Base-by-base conservation (phyloP, 208 protist species). In the Plasmodiophora brassicae region DNA sequence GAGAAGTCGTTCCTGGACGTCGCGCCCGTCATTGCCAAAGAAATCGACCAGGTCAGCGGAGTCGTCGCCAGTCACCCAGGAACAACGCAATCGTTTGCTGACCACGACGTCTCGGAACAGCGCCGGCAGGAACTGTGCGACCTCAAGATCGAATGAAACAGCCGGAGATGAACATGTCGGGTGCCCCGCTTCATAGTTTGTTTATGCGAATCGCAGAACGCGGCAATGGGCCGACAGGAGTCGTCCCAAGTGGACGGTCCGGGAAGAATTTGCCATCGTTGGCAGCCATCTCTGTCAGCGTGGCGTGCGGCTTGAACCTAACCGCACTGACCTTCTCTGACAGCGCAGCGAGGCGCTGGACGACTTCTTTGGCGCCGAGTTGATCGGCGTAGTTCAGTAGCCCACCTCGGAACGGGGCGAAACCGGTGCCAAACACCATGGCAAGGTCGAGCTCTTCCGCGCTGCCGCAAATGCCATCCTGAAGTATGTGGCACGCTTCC, bases 371-470 rank as follows among this genome's bases (percentile, higher is more conserved):
- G 20, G n/a, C n/a, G 5, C 65, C 65, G n/a, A 5, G 20, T 32
- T 78, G 65, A 32, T 78, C 65, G 32, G 65, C 65, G n/a, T 78
- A 78, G n/a, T 78, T 78, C n/a, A 78, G n/a, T 38, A 78, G 41
- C 5, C 65, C 65, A 38, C 65, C 65, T 5, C 65, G 65, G n/a
- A 78, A 78, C 41, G 65, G 65, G 20, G 65, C 65, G n/a, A 78
- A 78, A 14, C 65, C 65, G 20, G 65, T 78, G 5, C 65, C 65
- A 38, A 78, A 78, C 14, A 78, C n/a, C 65, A 78, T 78, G 5
- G 65, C 65, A n/a, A 78, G n/a, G 65, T 78, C 65, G 32, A 78
- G 65, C 14, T 36, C 65, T 32, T 5, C 65, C 20, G 65, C 14
- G 65, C 14, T 38, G 14, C 5, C 5, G n/a, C 65, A 78, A 36